Conservation (phyloP, 2,329 filamentous ascomycete genomes). For the Juglanconis sp. region DNA sequence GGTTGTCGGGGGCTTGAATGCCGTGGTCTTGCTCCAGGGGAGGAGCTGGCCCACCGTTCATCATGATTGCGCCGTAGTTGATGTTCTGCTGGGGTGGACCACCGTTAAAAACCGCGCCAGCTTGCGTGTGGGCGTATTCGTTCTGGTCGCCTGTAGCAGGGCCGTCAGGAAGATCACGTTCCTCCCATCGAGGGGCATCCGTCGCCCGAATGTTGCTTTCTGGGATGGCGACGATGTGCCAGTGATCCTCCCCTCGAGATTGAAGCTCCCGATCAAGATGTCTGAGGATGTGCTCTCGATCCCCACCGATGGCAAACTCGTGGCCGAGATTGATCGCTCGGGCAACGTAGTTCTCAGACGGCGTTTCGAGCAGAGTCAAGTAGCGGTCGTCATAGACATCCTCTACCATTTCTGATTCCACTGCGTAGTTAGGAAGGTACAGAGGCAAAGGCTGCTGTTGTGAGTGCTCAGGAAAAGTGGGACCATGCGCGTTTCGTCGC, state of each 20-base stretch:
- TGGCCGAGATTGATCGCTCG: background rate
- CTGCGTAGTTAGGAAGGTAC: background rate
- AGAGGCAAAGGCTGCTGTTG: background rate
- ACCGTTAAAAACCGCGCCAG: background rate
- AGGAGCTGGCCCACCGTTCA: background rate
- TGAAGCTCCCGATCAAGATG: background rate
- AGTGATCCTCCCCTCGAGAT: background rate
- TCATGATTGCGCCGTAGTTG: background rate
- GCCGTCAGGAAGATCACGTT: too few relatives aligned
- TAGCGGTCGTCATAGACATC: background rate
- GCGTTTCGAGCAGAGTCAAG: background rate
- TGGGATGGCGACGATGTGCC: background rate
- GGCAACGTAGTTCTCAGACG: background rate
- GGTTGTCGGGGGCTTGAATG: background rate
- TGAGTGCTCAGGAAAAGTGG: background rate
- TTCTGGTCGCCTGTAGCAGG: too few relatives aligned
- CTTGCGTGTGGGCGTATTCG: too few relatives aligned
- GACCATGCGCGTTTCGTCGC: background rate
- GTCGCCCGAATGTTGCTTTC: background rate
- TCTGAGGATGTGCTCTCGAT: background rate
- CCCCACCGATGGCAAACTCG: slow-evolving; percentile 1
- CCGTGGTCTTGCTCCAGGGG: background rate
- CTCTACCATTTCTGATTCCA: background rate
- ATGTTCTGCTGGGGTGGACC: background rate
- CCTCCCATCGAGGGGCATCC: background rate